These are phyloP conservation scores for Picea abies DNA, from an alignment of 83 land plant species.

Conservation along the genomic window DNA sequence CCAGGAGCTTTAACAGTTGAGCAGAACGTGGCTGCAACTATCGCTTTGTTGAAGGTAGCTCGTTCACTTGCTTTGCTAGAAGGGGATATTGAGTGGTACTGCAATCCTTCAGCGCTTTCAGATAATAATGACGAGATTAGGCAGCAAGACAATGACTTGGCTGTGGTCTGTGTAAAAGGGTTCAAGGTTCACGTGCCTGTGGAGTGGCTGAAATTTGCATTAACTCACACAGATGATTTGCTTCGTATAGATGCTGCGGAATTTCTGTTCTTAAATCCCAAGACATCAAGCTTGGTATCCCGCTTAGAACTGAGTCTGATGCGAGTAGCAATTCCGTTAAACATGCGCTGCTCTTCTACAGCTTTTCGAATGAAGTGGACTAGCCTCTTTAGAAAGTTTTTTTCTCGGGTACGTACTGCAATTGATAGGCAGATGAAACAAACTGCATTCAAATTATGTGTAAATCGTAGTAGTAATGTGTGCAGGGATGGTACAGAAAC, in stretches of 20 bases:
- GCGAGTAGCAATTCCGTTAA: slow-evolving; percentile 81
- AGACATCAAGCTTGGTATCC: slow-evolving; percentile 95
- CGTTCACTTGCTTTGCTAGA: slow-evolving; percentile 80
- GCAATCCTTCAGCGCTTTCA: slow-evolving; percentile 14
- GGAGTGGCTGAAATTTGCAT: slow-evolving; percentile 64
- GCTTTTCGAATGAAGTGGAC: slow-evolving; percentile 99
- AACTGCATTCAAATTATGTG: slow-evolving; percentile 21
- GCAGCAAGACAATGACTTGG: slow-evolving; percentile 21
- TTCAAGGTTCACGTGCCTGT: slow-evolving; percentile 55
- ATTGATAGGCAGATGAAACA: slow-evolving; percentile 76
- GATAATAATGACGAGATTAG: slow-evolving; percentile 2
- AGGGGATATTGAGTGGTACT: slow-evolving; percentile 62
- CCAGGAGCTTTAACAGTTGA: slow-evolving; percentile 45
- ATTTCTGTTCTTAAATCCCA: slow-evolving; percentile 89
- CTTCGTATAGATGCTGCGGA: slow-evolving; percentile 97
- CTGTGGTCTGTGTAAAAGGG: slow-evolving; percentile 66
- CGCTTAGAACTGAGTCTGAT: slow-evolving; percentile 77
- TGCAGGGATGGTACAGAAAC: slow-evolving; percentile 17
- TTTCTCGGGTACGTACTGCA: slow-evolving; percentile 80
- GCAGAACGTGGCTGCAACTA: slow-evolving; percentile 75
- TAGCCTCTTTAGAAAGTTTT: slow-evolving; percentile 87
- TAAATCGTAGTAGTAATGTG: slow-evolving; percentile 7
- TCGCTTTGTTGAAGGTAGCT: slow-evolving; percentile 88
- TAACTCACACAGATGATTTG: slow-evolving; percentile 87
- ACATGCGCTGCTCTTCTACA: slow-evolving; percentile 96